Conservation (phyloP, 768 basidiomycete species). For the Suillus subluteus region DNA sequence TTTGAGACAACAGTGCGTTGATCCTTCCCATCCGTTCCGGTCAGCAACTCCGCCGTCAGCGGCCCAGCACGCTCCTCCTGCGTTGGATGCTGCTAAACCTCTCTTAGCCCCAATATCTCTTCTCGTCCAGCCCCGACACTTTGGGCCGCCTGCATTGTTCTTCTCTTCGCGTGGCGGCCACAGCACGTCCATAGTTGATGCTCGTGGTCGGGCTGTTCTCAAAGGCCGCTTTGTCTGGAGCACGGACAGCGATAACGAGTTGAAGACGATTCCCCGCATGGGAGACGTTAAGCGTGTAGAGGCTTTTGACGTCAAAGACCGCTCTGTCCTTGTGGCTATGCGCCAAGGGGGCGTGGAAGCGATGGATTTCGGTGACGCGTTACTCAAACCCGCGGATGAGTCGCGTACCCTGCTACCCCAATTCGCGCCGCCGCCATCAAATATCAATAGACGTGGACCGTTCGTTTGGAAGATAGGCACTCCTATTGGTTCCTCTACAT, state of each 20-base stretch:
- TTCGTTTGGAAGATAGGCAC: slow-evolving; percentile 87
- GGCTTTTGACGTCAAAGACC: slow-evolving; percentile 76
- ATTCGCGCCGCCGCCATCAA: slow-evolving; percentile 63
- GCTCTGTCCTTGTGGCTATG: slow-evolving; percentile 82
- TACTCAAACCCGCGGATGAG: slow-evolving; percentile 79
- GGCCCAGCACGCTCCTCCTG: slow-evolving; percentile 25
- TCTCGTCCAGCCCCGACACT: slow-evolving; percentile 76
- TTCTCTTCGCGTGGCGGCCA: slow-evolving; percentile 90
- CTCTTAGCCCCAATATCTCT: slow-evolving; percentile 76
- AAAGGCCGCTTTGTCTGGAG: slow-evolving; percentile 85
- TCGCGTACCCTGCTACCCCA: slow-evolving; percentile 75
- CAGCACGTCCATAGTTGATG: slow-evolving; percentile 85
- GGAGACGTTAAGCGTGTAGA: slow-evolving; percentile 85
- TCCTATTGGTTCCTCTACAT: slow-evolving; percentile 52
- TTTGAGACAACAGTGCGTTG: slow-evolving; percentile 74
- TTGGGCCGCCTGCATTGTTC: slow-evolving; percentile 86
- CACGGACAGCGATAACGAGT: slow-evolving; percentile 54
- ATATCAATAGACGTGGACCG: slow-evolving; percentile 68
- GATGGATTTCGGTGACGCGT: slow-evolving; percentile 77
- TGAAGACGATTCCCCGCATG: slow-evolving; percentile 48
- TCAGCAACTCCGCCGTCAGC: slow-evolving; percentile 47
- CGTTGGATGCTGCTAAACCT: slow-evolving; percentile 50
- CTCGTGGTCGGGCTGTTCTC: slow-evolving; percentile 82
- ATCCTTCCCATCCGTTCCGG: slow-evolving; percentile 80
- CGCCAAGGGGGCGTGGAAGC: slow-evolving; percentile 86